Percentiles rank a stretch among this genome's conserved stretches.
phyloP scores from a whole-genome alignment of 2,329 filamentous ascomycete species.

The Phialemonium atrogriseum region DNA sequence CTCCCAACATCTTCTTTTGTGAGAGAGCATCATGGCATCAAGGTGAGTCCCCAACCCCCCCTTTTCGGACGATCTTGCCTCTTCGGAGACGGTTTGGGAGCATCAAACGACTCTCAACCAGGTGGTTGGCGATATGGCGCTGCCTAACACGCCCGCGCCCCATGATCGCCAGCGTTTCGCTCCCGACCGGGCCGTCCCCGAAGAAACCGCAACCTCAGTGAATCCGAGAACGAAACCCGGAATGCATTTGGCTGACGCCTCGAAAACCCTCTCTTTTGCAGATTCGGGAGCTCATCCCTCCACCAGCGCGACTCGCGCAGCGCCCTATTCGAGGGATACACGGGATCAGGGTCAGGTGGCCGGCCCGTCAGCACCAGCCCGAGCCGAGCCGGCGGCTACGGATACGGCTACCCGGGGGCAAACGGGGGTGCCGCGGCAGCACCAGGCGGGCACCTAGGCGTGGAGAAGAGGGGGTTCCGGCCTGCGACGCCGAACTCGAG shows the following conservation, averaged over 20 bases:
- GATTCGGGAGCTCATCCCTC: constrained; percentile 59
- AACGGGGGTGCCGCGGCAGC: constrained; percentile 1
- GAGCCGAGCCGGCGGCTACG: constrained; percentile 33
- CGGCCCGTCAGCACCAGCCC: constrained; percentile 37
- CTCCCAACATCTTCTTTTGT: constrained; percentile 1
- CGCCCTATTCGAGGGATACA: constrained; percentile 70
- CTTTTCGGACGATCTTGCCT: too few relatives aligned
- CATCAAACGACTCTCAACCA: too few relatives aligned
- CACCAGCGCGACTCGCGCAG: constrained; percentile 67
- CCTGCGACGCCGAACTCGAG: constrained; percentile 64
- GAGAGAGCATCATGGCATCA: constrained; percentile 12
- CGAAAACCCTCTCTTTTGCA: constrained; percentile 19
- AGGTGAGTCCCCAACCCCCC: constrained; percentile 14
- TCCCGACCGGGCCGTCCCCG: too few relatives aligned
- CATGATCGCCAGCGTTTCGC: too few relatives aligned
- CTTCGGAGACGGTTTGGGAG: too few relatives aligned
- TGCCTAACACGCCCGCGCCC: too few relatives aligned
- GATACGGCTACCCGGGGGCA: constrained; percentile 41
- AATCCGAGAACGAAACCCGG: too few relatives aligned
- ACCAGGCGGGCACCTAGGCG: constrained; percentile 19
- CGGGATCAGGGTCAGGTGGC: constrained; percentile 37
- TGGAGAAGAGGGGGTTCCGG: constrained; percentile 38
- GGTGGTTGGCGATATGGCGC: too few relatives aligned
- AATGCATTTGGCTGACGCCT: too few relatives aligned
- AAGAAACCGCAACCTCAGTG: too few relatives aligned